A percentile compares a stretch with the other conserved stretches of the same genome.
These are phyloP conservation scores for Onygenales sp. DNA, from an alignment of 2,329 filamentous ascomycete species.

Conservation along the genomic window DNA sequence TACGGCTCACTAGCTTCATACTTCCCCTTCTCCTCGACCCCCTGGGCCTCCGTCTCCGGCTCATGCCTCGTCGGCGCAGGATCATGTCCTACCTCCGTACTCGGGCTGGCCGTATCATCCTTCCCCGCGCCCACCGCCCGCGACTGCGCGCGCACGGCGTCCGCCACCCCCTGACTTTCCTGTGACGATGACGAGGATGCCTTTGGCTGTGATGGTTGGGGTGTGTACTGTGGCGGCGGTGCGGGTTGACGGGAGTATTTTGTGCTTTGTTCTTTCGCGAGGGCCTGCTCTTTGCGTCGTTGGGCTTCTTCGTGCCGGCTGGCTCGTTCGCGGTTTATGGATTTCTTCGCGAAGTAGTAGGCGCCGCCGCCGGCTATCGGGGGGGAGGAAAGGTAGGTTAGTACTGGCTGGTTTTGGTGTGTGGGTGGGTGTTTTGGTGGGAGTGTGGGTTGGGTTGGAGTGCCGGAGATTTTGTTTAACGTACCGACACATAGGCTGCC, in stretches of 20 bases:
- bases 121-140: slow-evolving; percentile 23
- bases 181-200: slow-evolving; percentile 15
- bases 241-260: slow-evolving; percentile 9
- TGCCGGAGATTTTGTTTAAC: slow-evolving; percentile 17
- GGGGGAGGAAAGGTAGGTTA: not conserved
- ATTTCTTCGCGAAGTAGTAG: slow-evolving; percentile 91
- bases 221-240: not conserved
- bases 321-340: slow-evolving; percentile 83
- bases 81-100: slow-evolving; percentile 63
- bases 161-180: not conserved
- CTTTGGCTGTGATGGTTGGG: slow-evolving; percentile 1
- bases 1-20: slow-evolving; percentile 76
- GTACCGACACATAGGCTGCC: slow-evolving; percentile 75
- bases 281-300: slow-evolving; percentile 19
- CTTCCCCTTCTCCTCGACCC: slow-evolving; percentile 70
- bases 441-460: not conserved
- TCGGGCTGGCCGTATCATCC: slow-evolving; percentile 54
- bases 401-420: not conserved
- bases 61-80: slow-evolving; percentile 81
- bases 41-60: slow-evolving; percentile 58
- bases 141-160: slow-evolving; percentile 3
- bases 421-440: not conserved
- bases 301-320: slow-evolving; percentile 54
- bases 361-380: slow-evolving; percentile 70
- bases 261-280: slow-evolving; percentile 10